Evolutionary conservation across 208 protist genomes (phyloP).

Genomic region (Leishmania guyanensis): DNA sequence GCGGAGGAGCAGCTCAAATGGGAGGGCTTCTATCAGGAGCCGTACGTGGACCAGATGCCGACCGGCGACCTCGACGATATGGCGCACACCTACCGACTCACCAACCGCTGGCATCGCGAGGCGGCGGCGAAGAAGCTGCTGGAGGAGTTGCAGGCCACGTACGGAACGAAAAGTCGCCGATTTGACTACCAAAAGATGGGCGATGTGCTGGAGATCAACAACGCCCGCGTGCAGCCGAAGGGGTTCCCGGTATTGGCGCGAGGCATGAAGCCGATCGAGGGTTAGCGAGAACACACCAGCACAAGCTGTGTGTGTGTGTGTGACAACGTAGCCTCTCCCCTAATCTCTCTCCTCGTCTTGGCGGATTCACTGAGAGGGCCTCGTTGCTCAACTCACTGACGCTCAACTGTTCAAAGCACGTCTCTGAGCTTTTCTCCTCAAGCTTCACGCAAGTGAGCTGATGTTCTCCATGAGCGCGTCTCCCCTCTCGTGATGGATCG

Average conservation of each 20-base stretch:
- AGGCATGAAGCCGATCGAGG: conserved; percentile 51
- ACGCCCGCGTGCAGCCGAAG: conserved; percentile 87
- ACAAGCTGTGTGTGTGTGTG: background rate
- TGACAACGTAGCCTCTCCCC: background rate
- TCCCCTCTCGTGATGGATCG: background rate
- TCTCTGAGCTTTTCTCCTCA: background rate
- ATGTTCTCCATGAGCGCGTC: background rate
- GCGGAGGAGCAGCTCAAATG: conserved; percentile 86
- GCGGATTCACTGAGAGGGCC: background rate
- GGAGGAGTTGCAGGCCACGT: conserved; percentile 77
- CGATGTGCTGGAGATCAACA: conserved; percentile 92
- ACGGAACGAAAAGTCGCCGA: conserved; percentile 77
- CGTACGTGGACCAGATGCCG: conserved; percentile 84
- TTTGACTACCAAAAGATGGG: conserved; percentile 93
- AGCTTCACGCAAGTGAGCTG: background rate
- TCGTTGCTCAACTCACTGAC: background rate
- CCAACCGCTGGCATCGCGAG: conserved; percentile 91
- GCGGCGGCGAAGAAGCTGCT: conserved; percentile 88
- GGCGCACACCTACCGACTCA: conserved; percentile 76
- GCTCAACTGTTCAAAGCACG: background rate
- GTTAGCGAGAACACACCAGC: conserved; percentile 2
- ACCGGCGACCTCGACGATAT: conserved; percentile 85
- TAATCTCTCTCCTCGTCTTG: background rate
- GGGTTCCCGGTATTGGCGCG: conserved; percentile 84
- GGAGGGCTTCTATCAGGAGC: conserved; percentile 90